Conservation (phyloP, 2,329 filamentous ascomycete species). For the Zelopaecilomyces penicillatus region DNA sequence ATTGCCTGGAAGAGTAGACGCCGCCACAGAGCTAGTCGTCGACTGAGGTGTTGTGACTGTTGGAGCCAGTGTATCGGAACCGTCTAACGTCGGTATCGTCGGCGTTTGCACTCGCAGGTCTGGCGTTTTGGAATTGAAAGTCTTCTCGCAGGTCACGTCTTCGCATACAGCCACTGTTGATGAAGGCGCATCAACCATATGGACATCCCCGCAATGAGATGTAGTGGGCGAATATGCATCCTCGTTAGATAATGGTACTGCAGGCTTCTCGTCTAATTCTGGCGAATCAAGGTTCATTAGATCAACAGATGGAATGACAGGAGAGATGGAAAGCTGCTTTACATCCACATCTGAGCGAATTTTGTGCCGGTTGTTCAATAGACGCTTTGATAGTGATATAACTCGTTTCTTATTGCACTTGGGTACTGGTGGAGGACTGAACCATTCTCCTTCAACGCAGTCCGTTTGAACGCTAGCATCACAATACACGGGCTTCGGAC, state of each 20-base stretch:
- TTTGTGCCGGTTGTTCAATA: conserved; percentile 41
- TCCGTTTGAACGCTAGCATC: conserved; percentile 49
- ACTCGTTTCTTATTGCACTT: conserved; percentile 38
- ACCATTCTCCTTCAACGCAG: conserved; percentile 45
- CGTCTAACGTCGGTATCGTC: conserved; percentile 43
- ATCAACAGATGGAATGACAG: conserved; percentile 19
- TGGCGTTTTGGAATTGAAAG: conserved; percentile 30
- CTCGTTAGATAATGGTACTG: conserved; percentile 11
- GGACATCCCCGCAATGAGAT: conserved; percentile 16
- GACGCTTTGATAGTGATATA: conserved; percentile 44
- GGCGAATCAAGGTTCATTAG: conserved; percentile 35
- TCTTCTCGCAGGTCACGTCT: neutral
- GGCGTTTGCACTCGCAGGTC: conserved; percentile 50
- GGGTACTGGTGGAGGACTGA: conserved; percentile 28
- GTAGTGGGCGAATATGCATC: conserved; percentile 17
- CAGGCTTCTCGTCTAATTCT: conserved; percentile 20
- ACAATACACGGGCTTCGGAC: conserved; percentile 36
- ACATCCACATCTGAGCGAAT: conserved; percentile 31
- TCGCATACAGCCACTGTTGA: conserved; percentile 2
- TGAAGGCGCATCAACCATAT: conserved; percentile 23
- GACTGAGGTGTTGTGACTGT: conserved; percentile 39
- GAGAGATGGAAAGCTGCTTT: conserved; percentile 17
- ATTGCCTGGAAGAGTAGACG: conserved; percentile 41
- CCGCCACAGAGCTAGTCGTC: conserved; percentile 31
- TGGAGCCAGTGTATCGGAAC: conserved; percentile 23